These are phyloP conservation scores for Pseudogymnoascus sp. DNA, from an alignment of 2,329 filamentous ascomycete species.

Conservation along the genomic window DNA sequence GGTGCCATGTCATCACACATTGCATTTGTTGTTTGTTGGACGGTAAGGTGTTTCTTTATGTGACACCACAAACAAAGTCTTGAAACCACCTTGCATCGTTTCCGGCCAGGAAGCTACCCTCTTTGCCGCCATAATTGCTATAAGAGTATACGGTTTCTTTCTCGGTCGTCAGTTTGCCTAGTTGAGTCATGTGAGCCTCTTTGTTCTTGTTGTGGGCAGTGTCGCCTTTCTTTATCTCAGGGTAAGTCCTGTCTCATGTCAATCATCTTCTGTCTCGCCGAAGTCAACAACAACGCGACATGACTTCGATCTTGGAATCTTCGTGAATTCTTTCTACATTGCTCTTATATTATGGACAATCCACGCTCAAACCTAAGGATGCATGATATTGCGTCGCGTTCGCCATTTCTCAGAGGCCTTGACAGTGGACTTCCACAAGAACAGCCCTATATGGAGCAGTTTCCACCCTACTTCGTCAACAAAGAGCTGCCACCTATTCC, in stretches of 20 bases:
- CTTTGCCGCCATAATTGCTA: neutral
- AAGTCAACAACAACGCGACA: neutral
- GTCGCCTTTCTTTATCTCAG: neutral
- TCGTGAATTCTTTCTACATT: neutral
- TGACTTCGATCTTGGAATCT: neutral
- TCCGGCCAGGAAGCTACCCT: neutral
- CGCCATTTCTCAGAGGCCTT: neutral
- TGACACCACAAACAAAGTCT: neutral
- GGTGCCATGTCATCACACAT: neutral
- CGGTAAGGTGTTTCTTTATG: slow-evolving; percentile 4
- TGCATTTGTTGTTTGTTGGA: neutral
- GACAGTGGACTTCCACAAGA: neutral
- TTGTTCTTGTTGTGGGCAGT: neutral
- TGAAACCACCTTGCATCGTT: neutral
- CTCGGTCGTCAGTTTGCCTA: neutral
- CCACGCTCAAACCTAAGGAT: neutral
- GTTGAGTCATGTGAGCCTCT: neutral
- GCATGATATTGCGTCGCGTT: neutral
- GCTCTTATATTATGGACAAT: neutral
- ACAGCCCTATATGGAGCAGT: neutral
- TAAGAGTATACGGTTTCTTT: neutral
- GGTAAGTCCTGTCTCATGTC: neutral
- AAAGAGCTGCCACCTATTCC: neutral
- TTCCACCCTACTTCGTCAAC: neutral
- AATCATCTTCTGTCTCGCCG: neutral